Evolutionary conservation across 371 early-diverging fungal genomes (phyloP), one percentile per base, ranked within the genome.

Genomic region (Apophysomyces variabilis): DNA sequence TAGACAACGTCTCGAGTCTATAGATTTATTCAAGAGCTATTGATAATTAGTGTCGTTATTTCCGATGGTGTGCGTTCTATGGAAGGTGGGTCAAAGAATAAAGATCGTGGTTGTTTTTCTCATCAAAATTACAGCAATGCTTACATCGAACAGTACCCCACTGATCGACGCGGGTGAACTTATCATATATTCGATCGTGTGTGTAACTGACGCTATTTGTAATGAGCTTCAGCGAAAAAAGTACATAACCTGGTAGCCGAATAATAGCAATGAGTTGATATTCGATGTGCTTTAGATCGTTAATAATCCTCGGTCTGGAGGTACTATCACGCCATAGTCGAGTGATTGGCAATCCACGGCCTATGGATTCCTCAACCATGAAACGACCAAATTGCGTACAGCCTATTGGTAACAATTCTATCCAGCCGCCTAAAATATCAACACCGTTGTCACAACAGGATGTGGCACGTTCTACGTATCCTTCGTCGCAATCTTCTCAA

Each of bases 151-250:
- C 54, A 50, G 54, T 26, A 32, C 35, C 9, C 21, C 54, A 7
- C 16, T 50, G 54, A 50, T 50, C 54, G 54, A 50, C 21, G n/a
- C 54, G 21, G 54, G 54, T 9, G 54, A 50, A 16, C 54, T 50
- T 5, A 26, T 21, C 21, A 7, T n/a, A n/a, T 50, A 50, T 50
- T n/a, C 54, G 5, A 21, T 50, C 54, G 21, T 50, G n/a, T 26
- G 54, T 9, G 21, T 50, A n/a, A 50, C 16, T 11, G 54, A 50
- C 4, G 16, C 21, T 11, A 50, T 50, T 50, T 18, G 21, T 7
- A 50, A 50, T 8, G 54, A 50, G 54, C 54, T 50, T 50, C 54
- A 50, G 11, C n/a, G 54, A 11, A 50, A 50, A 21, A 50, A 26
- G 54, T 50, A 21, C 9, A 9, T 11, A 5, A 50, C 7, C 4